Conservation (phyloP, 2,329 filamentous ascomycete genomes). For the Ambrosiella beaveri region DNA sequence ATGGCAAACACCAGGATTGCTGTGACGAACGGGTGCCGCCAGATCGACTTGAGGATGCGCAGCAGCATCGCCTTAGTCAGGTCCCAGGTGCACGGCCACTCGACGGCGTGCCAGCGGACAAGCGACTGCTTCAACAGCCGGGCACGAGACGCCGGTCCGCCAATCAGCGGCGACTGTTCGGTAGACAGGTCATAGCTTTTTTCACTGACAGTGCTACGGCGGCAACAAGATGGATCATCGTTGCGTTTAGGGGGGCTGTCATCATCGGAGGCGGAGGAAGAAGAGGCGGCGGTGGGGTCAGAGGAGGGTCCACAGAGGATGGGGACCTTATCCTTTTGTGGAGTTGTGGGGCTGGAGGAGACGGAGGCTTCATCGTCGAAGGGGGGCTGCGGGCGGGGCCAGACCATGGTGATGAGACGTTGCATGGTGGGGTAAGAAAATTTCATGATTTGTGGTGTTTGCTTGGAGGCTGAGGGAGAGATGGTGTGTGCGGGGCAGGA, state of each 20-base stretch:
- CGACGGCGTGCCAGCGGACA: not conserved
- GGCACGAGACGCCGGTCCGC: not conserved
- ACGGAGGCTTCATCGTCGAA: constrained; percentile 2
- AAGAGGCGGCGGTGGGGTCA: too few species aligned
- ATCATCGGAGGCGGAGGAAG: not conserved
- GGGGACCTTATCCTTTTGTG: not conserved
- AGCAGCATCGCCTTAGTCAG: not conserved
- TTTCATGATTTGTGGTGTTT: not conserved
- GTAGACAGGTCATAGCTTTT: constrained; percentile 5
- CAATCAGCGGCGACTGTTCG: constrained; percentile 11
- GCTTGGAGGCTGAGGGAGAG: not conserved
- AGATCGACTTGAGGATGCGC: not conserved
- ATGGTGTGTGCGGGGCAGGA: not conserved
- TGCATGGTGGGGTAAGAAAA: not conserved
- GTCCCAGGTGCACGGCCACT: not conserved
- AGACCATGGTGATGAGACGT: not conserved
- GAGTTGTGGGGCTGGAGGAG: not conserved
- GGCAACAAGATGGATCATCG: not conserved
- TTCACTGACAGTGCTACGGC: not conserved
- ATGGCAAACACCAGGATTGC: constrained; percentile 3
- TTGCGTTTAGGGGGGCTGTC: too few species aligned
- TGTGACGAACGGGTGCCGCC: constrained; percentile 3
- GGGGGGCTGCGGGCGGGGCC: not conserved
- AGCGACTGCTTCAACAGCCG: not conserved
- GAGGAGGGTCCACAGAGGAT: not conserved